Conservation (phyloP, 116 monocot species). For the Trichopus zeylanicus region DNA sequence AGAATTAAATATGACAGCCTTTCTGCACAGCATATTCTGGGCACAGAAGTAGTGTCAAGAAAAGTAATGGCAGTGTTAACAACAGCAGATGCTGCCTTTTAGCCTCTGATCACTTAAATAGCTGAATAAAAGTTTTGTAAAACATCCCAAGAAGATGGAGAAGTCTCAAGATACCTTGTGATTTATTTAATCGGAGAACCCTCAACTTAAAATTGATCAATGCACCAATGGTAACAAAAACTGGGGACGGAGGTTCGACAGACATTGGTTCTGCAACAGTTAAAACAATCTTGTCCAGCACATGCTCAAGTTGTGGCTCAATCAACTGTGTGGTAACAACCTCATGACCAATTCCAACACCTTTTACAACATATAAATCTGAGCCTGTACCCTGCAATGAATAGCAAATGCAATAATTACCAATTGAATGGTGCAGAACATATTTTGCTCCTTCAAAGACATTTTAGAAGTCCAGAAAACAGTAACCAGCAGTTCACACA, state of each 20-base stretch:
- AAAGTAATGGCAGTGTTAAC: no score
- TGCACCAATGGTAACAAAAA: slow-evolving; percentile 65
- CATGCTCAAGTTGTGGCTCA: slow-evolving; percentile 66
- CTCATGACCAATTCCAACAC: slow-evolving; percentile 88
- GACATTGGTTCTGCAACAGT: slow-evolving; percentile 98
- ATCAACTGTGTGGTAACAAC: slow-evolving; percentile 55
- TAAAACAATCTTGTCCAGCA: slow-evolving; percentile 61
- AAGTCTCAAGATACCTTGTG: slow-evolving; percentile 62
- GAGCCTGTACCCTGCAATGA: slow-evolving; percentile 70
- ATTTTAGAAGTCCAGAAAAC: not conserved
- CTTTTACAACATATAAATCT: slow-evolving; percentile 87
- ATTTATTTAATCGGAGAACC: slow-evolving; percentile 60
- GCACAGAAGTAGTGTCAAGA: no score
- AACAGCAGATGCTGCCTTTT: no score
- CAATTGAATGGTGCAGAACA: not conserved
- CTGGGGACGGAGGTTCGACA: slow-evolving; percentile 83
- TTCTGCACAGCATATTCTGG: no score
- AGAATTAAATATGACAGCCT: no score
- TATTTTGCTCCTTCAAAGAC: no score
- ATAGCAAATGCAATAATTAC: slow-evolving; percentile 10
- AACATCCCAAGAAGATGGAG: no score
- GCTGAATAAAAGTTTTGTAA: no score
- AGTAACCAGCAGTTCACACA: slow-evolving; percentile 3
- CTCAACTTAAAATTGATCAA: slow-evolving; percentile 58
- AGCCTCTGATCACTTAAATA: no score